These are phyloP conservation scores for Dictyostelium brefeldianum DNA, from an alignment of 78 protist species.

Conservation along the genomic window DNA sequence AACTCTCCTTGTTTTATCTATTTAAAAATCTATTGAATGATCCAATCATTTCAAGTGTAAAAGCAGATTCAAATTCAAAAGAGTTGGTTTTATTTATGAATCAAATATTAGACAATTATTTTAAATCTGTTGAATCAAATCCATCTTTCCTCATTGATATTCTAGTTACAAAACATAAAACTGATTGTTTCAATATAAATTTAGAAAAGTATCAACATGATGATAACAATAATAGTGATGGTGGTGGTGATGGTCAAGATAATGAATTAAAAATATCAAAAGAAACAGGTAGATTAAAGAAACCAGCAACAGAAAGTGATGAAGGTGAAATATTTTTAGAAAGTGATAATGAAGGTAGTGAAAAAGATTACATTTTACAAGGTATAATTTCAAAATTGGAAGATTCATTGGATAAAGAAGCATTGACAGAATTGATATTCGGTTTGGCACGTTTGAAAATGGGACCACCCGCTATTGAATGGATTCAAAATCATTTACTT, in stretches of 20 bases:
- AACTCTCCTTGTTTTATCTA: constrained; percentile 32
- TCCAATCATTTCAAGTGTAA: constrained; percentile 1
- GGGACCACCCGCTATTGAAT: background rate
- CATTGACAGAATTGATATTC: background rate
- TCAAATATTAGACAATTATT: background rate
- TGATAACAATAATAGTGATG: too few relatives aligned
- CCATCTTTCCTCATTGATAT: constrained; percentile 13
- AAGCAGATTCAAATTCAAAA: background rate
- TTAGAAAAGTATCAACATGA: background rate
- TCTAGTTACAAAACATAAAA: background rate
- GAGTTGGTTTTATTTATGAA: background rate
- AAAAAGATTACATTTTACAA: background rate
- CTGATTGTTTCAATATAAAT: constrained; percentile 10
- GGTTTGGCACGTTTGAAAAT: background rate
- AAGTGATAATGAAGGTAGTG: constrained; percentile 6
- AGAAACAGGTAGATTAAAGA: background rate
- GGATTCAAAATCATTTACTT: constrained; percentile 10
- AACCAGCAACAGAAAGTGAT: background rate
- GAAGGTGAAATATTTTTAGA: background rate
- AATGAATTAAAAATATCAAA: background rate
- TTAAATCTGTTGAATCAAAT: background rate
- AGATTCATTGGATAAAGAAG: constrained; percentile 1
- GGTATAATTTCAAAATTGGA: background rate
- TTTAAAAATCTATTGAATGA: constrained; percentile 51
- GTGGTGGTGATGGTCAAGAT: background rate